Conservation (phyloP, 192 early-diverging fungal species). For the Blastocladiella britannica region DNA sequence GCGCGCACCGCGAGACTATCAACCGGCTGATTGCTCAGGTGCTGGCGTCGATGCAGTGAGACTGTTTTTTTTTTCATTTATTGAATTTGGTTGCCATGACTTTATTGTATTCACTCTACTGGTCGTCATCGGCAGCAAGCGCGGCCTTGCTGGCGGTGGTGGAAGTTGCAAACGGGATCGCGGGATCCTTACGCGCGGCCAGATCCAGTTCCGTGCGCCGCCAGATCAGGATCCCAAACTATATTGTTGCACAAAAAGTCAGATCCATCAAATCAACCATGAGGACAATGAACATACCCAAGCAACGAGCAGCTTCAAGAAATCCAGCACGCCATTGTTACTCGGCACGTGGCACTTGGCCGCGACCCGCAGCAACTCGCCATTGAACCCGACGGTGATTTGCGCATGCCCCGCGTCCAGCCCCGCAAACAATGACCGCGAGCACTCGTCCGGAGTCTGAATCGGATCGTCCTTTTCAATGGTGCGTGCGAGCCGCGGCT, state of each 20-base stretch:
- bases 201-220: not conserved
- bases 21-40: slow-evolving; percentile 38
- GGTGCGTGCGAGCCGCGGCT: slow-evolving; percentile 17
- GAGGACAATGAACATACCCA: not conserved
- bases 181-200: not conserved
- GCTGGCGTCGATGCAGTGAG: slow-evolving; percentile 8
- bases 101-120: too few relatives aligned
- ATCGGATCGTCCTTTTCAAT: slow-evolving; percentile 17
- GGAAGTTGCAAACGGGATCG: too few relatives aligned
- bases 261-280: too few relatives aligned
- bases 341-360: not conserved
- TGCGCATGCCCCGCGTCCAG: slow-evolving; percentile 1
- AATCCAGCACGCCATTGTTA: not conserved
- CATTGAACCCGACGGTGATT: not conserved
- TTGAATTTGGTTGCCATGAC: too few relatives aligned
- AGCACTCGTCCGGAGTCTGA: slow-evolving; percentile 13
- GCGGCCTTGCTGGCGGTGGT: too few relatives aligned
- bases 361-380: not conserved
- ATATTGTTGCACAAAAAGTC: not conserved
- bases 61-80: too few relatives aligned
- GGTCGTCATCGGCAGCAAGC: too few relatives aligned
- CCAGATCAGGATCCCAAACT: not conserved
- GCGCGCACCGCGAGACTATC: slow-evolving; percentile 41
- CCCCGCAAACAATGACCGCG: slow-evolving; percentile 13
- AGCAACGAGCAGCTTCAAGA: not conserved